Base-by-base conservation (phyloP, 768 basidiomycete genomes). In the Coprinopsis strossmayeri region DNA sequence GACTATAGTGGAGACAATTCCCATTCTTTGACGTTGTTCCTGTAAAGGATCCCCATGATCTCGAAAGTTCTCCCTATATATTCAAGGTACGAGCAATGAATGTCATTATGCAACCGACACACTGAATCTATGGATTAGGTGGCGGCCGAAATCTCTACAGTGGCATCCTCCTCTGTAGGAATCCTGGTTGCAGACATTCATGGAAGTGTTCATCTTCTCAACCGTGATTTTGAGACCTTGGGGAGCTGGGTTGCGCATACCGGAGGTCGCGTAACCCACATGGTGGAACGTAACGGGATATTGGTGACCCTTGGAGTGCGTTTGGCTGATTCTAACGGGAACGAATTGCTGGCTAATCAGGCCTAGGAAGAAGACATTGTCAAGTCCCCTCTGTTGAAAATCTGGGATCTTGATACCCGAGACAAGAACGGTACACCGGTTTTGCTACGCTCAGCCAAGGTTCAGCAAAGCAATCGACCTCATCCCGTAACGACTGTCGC, bases 291-390 rank as follows among this genome's bases (percentile, higher is more conserved):
- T 41, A 81, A 80, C 55, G 88, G 87, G 0, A 71, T 93, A 34
- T 70, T 98, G 24, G 72, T 97, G n/a, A 91, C 91, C 2, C 73
- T 98, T 20, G 95, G 94, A 25, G 92, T 93, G 59, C 44, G 87
- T 74, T 18, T 32, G 39, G 34, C n/a, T n/a, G n/a, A n/a, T n/a
- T 41, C 37, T 20, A 34, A 53, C 51, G 26, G 44, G 4, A n/a
- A 43, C 18, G 20, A 26, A 28, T 15, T 26, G 17, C 17, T 18
- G 15, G 18, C 35, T 38, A 15, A 50, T 20, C 34, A 37, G 9
- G 43, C 49, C 32, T 59, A 91, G 90, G 91, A 93, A 67, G 90
- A 94, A 61, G 79, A 82, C 46, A 57, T 72, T 3, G 69, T 81
- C 11, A 72, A 80, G 11, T 75, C 81, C 24, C 85, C 87, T 0